Evolutionary conservation across 73 alveolate species (phyloP).

Genomic region (Urostyla sp.): DNA sequence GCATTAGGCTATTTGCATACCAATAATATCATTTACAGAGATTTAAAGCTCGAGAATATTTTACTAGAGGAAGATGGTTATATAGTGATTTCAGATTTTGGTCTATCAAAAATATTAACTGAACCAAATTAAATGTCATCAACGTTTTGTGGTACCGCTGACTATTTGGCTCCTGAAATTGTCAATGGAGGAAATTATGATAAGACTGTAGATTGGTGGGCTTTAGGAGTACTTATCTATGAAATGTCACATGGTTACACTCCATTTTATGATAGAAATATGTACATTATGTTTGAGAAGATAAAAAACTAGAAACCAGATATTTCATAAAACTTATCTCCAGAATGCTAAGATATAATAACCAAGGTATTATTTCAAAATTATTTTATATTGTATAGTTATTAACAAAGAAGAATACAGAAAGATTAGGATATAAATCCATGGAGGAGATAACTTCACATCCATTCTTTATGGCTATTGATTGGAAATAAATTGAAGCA

Average conservation of each 20-base stretch:
- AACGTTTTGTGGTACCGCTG: slow-evolving; percentile 62
- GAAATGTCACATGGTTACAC: slow-evolving; percentile 75
- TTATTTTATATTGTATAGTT: slow-evolving; percentile 27
- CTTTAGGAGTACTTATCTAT: slow-evolving; percentile 85
- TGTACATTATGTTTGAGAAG: slow-evolving; percentile 33
- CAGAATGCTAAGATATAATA: slow-evolving; percentile 17
- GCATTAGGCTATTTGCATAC: slow-evolving; percentile 70
- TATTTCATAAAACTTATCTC: slow-evolving; percentile 17
- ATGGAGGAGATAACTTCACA: slow-evolving; percentile 56
- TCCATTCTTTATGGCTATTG: slow-evolving; percentile 62
- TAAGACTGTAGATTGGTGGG: slow-evolving; percentile 92
- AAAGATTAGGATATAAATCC: slow-evolving; percentile 65
- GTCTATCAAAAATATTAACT: slow-evolving; percentile 43
- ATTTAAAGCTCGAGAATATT: slow-evolving; percentile 66
- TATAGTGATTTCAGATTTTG: slow-evolving; percentile 54
- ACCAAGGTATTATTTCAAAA: slow-evolving; percentile 10
- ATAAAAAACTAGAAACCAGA: slow-evolving; percentile 16
- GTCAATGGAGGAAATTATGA: slow-evolving; percentile 51
- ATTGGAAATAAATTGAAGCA: slow-evolving; percentile 24
- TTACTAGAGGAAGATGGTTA: slow-evolving; percentile 56
- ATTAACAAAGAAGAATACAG: slow-evolving; percentile 57
- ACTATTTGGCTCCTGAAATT: slow-evolving; percentile 73
- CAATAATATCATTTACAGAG: slow-evolving; percentile 78
- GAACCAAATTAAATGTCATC: slow-evolving; percentile 41
- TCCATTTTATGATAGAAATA: slow-evolving; percentile 29